phyloP scores from a whole-genome alignment of 2,329 filamentous ascomycete species.

The Berkeleyomyces basicola region DNA sequence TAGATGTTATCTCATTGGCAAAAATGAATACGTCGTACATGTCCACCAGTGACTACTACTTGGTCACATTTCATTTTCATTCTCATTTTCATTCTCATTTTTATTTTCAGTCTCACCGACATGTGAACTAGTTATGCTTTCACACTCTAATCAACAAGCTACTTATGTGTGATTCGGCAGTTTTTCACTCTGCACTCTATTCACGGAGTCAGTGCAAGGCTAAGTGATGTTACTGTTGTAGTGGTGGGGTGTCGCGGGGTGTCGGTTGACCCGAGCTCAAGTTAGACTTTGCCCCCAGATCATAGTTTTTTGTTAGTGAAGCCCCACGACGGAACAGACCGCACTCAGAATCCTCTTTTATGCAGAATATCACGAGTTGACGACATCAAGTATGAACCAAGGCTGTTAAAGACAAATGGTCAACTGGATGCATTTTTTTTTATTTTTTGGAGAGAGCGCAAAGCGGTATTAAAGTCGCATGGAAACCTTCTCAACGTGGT shows the following conservation, averaged over 20 bases:
- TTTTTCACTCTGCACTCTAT: neutral
- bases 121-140: too few species aligned
- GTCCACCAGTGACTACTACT: neutral
- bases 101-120: neutral
- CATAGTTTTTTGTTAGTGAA: neutral
- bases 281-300: neutral
- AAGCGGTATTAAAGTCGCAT: neutral
- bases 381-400: neutral
- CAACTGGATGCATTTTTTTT: too few species aligned
- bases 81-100: neutral
- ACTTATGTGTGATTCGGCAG: too few species aligned
- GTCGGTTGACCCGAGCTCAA: neutral
- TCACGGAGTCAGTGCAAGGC: neutral
- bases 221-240: neutral
- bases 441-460: neutral
- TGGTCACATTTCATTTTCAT: neutral
- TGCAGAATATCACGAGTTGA: neutral
- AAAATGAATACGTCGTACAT: constrained; percentile 5
- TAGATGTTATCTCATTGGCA: constrained; percentile 5
- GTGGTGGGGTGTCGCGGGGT: neutral
- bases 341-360: neutral
- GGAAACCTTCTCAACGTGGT: neutral
- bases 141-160: too few species aligned
- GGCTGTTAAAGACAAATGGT: neutral
- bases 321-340: neutral